These are phyloP conservation scores for Linaria vulgaris DNA, from an alignment of 257 asterid species.

Conservation along the genomic window DNA sequence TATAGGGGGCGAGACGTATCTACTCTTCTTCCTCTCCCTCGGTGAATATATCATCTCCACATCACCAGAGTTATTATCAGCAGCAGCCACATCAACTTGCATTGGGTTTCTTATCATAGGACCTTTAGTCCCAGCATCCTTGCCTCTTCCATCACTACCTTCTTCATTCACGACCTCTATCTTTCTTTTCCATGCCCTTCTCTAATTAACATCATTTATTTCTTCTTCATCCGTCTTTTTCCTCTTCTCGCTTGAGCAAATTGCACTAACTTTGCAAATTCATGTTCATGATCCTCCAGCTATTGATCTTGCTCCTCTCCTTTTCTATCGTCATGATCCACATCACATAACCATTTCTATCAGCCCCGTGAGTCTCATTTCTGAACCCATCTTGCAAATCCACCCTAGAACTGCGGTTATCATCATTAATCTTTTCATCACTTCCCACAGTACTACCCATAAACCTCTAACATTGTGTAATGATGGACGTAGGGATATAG, in stretches of 20 bases:
- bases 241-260: constrained; percentile 33
- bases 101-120: constrained; percentile 17
- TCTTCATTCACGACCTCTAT: constrained; percentile 4
- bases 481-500: no score
- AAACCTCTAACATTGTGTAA: not conserved
- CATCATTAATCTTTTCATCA: not conserved
- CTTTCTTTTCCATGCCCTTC: constrained; percentile 32
- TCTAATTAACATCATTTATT: constrained; percentile 21
- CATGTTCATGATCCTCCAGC: constrained; percentile 52
- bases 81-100: constrained; percentile 21
- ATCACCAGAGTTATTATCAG: constrained; percentile 29
- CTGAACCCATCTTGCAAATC: not conserved
- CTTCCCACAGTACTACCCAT: not conserved
- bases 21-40: constrained; percentile 85
- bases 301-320: constrained; percentile 45
- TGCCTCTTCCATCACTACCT: constrained; percentile 25
- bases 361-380: not conserved
- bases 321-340: not conserved
- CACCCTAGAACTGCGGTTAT: not conserved
- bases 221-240: constrained; percentile 29
- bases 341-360: not conserved
- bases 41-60: constrained; percentile 42
- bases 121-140: constrained; percentile 21
- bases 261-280: constrained; percentile 33
- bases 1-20: constrained; percentile 77